Evolutionary conservation across 2,329 filamentous ascomycete genomes (phyloP).

Genomic region (Penicillium digitatum): DNA sequence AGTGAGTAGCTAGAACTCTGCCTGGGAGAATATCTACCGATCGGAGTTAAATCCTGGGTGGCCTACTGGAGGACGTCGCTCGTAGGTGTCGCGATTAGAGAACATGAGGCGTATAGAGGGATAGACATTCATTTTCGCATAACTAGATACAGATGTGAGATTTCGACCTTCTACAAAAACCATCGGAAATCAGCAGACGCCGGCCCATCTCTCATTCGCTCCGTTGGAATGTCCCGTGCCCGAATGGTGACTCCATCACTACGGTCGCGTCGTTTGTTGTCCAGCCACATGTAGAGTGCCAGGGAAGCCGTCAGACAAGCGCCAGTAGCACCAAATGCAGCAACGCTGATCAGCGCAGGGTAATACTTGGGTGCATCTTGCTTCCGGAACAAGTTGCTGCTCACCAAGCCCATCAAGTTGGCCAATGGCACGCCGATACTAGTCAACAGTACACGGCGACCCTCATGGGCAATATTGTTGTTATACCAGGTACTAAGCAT

Average conservation of each 20-base stretch:
- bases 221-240: constrained; percentile 57
- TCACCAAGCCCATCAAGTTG: constrained; percentile 71
- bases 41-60: too few relatives aligned
- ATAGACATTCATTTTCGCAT: background rate
- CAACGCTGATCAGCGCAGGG: constrained; percentile 60
- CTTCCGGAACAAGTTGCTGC: constrained; percentile 63
- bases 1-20: too few relatives aligned
- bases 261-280: constrained; percentile 60
- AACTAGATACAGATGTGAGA: background rate
- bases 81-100: background rate
- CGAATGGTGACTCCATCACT: constrained; percentile 53
- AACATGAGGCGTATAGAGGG: background rate
- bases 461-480: constrained; percentile 77
- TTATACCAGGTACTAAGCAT: constrained; percentile 68
- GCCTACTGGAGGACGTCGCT: too few relatives aligned
- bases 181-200: constrained; percentile 54
- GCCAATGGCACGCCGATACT: constrained; percentile 69
- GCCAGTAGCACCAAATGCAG: constrained; percentile 53
- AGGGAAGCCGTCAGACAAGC: constrained; percentile 53
- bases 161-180: constrained; percentile 41
- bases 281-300: constrained; percentile 61
- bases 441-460: constrained; percentile 65
- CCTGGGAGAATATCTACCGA: too few relatives aligned
- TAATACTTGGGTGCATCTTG: constrained; percentile 64
- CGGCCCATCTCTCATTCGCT: constrained; percentile 54